Conservation (phyloP, 352 stramenopile genomes). For the Globisporangium lucens region DNA sequence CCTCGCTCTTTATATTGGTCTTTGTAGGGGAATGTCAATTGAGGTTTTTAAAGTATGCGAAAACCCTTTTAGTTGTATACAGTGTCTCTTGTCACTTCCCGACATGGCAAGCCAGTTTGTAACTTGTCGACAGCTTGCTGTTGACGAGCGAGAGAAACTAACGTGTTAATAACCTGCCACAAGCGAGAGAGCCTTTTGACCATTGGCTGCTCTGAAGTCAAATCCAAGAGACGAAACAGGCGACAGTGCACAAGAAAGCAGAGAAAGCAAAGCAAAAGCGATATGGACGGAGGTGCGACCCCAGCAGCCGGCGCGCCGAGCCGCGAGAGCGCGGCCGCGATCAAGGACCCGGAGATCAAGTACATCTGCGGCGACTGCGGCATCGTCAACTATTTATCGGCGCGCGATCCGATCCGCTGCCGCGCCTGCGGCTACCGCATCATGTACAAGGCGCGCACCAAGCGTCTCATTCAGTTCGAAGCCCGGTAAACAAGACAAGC, state of each 20-base stretch:
- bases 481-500: slow-evolving; percentile 57
- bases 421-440: slow-evolving; percentile 96
- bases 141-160: no score
- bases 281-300: slow-evolving; percentile 75
- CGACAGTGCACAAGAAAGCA: background rate
- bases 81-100: no score
- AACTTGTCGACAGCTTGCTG: no score
- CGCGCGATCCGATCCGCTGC: slow-evolving; percentile 94
- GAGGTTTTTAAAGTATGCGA: no score
- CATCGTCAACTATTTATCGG: slow-evolving; percentile 94
- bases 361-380: slow-evolving; percentile 98
- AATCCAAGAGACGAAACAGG: background rate
- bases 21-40: no score
- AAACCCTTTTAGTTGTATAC: no score
- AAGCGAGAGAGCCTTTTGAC: no score
- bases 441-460: slow-evolving; percentile 97
- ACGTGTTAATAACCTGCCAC: no score
- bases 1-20: no score
- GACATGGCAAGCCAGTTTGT: no score
- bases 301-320: slow-evolving; percentile 54
- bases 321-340: slow-evolving; percentile 45
- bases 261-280: slow-evolving; percentile 19
- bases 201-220: background rate
- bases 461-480: slow-evolving; percentile 92
- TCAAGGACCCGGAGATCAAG: slow-evolving; percentile 92